These are phyloP conservation scores for Gossypium ekmanianum DNA, from an alignment of 345 rosid genomes.

Conservation along the genomic window DNA sequence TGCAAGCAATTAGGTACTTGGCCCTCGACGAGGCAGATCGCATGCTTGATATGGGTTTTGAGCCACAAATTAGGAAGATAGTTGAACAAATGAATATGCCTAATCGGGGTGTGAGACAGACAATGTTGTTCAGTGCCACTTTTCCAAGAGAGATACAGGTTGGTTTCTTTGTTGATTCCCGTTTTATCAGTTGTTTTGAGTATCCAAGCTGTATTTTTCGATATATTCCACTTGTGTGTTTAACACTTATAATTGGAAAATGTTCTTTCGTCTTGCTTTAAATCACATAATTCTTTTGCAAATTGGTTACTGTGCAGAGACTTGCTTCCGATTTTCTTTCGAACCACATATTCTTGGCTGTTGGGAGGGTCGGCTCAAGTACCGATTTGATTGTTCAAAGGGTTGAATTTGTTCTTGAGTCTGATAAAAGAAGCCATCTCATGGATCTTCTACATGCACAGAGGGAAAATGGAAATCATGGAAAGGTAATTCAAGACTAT, in stretches of 20 bases:
- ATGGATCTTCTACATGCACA: slow-evolving; percentile 99
- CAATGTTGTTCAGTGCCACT: slow-evolving; percentile 95
- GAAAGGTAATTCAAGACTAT: slow-evolving; percentile 50
- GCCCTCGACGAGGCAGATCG: slow-evolving; percentile 99
- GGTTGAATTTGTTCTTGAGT: slow-evolving; percentile 86
- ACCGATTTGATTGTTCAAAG: slow-evolving; percentile 96
- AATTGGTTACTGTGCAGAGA: slow-evolving; percentile 54
- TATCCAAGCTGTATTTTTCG: background rate
- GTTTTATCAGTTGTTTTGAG: background rate
- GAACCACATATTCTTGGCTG: slow-evolving; percentile 85
- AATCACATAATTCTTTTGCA: slow-evolving; percentile 1
- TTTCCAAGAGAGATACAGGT: slow-evolving; percentile 99
- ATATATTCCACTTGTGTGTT: background rate
- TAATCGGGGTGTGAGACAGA: slow-evolving; percentile 73
- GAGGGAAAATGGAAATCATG: slow-evolving; percentile 66
- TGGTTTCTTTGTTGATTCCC: background rate
- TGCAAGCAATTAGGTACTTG: slow-evolving; percentile 78
- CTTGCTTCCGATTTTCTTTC: slow-evolving; percentile 91
- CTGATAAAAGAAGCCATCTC: slow-evolving; percentile 98
- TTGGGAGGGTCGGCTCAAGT: slow-evolving; percentile 98
- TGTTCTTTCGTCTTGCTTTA: background rate
- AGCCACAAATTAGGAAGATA: slow-evolving; percentile 95
- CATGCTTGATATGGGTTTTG: slow-evolving; percentile 99
- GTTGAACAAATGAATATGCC: slow-evolving; percentile 99
- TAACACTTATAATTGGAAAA: background rate